A percentile compares a stretch with the other conserved stretches of the same genome.
These are phyloP conservation scores for Volutella citrinella DNA, from an alignment of 2,329 filamentous ascomycete genomes.

Conservation along the genomic window DNA sequence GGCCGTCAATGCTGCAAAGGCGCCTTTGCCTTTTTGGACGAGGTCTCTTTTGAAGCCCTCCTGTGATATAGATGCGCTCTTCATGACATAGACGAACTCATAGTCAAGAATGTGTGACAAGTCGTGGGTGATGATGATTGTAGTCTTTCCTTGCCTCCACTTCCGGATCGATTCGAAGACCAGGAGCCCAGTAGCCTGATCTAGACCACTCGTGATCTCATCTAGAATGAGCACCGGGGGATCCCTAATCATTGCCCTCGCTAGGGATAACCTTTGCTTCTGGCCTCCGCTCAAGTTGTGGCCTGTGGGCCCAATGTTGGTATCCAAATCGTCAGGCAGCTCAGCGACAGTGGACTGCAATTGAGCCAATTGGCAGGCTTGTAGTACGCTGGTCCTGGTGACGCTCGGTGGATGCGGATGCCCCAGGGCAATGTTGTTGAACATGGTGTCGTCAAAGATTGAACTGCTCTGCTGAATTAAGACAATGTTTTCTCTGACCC, in stretches of 20 bases:
- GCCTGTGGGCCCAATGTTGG: conserved; percentile 67
- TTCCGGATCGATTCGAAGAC: conserved; percentile 72
- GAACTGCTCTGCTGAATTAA: conserved; percentile 79
- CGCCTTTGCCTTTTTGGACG: conserved; percentile 38
- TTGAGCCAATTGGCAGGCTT: conserved; percentile 64
- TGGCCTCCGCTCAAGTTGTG: conserved; percentile 79
- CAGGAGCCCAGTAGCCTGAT: conserved; percentile 63
- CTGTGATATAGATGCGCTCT: conserved; percentile 65
- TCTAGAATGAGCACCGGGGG: conserved; percentile 81
- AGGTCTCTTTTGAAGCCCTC: conserved; percentile 63
- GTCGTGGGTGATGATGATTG: conserved; percentile 91
- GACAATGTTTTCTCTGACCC: conserved; percentile 75
- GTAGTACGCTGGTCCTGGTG: conserved; percentile 52
- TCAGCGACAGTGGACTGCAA: conserved; percentile 64
- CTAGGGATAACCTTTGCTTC: conserved; percentile 76
- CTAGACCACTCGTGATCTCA: conserved; percentile 83
- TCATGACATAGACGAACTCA: conserved; percentile 80
- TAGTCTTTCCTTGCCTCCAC: conserved; percentile 81
- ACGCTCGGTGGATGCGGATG: conserved; percentile 46
- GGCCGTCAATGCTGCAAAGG: conserved; percentile 44
- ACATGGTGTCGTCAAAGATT: conserved; percentile 78
- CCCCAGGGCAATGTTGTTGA: conserved; percentile 75
- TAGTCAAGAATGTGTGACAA: conserved; percentile 67
- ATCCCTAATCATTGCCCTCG: conserved; percentile 73
- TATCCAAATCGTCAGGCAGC: conserved; percentile 70